Evolutionary conservation across 768 basidiomycete species (phyloP), one percentile per base, ranked within the genome.

Genomic region (Plicaturopsis crispa): DNA sequence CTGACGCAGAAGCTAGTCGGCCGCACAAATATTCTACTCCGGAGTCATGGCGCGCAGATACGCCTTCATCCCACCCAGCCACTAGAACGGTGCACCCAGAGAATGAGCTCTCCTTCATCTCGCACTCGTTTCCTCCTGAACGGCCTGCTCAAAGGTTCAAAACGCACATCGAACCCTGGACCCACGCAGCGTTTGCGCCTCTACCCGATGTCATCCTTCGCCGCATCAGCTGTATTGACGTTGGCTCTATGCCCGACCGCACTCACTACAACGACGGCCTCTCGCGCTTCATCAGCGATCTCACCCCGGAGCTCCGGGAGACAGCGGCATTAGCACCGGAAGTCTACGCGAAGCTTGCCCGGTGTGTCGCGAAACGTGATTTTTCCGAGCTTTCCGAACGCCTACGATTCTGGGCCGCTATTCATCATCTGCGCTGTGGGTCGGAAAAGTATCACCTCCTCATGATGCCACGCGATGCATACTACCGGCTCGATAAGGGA

Each of bases 381-480:
- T 40, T 51, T 5, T 49, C 51, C 12, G 46, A 48, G 35, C 49
- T 70, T 22, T 54, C 67, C 6, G 58, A 62, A 21, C 72, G 73
- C 23, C 48, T 60, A 43, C 66, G 61, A 35, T 65, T 69, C 43
- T 84, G 81, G 81, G 51, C 67, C 11, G 53, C 63, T 13, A 70
- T 72, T 47, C 80, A 84, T 49, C 78, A 78, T 42, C 61, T 81
- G 31, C 72, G 72, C 39, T 62, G 72, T 24, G 81, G 80, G 13
- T 81, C 80, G 16, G 64, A 70, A 34, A 76, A 70, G 46, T 66
- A 67, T 46, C 65, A 71, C 40, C 64, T 83, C 28, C 62, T 84
- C 31, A 54, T 84, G 8, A 62, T 72, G 28, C 81, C 80, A 3
- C 66, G 76, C 8, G 81, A 84, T 35, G 61, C 72, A 13, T 69